phyloP scores from a whole-genome alignment of 2,329 filamentous ascomycete genomes.

The Moelleriella libera region DNA sequence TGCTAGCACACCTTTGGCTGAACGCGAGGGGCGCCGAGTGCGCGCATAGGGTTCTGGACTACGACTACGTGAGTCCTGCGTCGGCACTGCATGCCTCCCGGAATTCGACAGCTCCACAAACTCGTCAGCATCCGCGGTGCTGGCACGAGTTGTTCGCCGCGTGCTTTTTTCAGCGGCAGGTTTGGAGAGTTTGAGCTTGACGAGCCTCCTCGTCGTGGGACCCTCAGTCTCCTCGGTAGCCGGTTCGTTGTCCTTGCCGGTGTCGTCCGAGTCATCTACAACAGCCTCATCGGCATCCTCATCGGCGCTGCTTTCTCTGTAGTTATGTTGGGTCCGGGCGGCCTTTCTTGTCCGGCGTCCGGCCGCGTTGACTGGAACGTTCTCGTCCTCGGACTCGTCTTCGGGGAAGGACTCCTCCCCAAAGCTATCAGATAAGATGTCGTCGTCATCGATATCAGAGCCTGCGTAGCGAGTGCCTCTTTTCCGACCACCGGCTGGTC shows the following conservation, averaged over 20 bases:
- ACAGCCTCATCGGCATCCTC: slow-evolving; percentile 19
- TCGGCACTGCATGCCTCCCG: slow-evolving; percentile 38
- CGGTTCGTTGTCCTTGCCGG: slow-evolving; percentile 3
- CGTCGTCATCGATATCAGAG: slow-evolving; percentile 49
- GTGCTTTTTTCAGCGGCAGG: slow-evolving; percentile 14
- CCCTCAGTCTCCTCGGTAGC: slow-evolving; percentile 12
- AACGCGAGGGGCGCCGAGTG: slow-evolving; percentile 30
- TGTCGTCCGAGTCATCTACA: slow-evolving; percentile 12
- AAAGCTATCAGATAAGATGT: slow-evolving; percentile 37
- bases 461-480: slow-evolving; percentile 34
- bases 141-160: slow-evolving; percentile 36
- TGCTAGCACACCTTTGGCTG: slow-evolving; percentile 34
- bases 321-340: slow-evolving; percentile 29
- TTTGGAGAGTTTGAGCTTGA: slow-evolving; percentile 29
- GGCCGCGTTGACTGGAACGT: slow-evolving; percentile 28
- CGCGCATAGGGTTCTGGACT: slow-evolving; percentile 38
- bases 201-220: slow-evolving; percentile 21
- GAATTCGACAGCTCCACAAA: slow-evolving; percentile 46
- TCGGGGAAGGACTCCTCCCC: slow-evolving; percentile 36
- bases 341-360: slow-evolving; percentile 34
- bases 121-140: slow-evolving; percentile 38
- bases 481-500: slow-evolving; percentile 15
- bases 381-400: slow-evolving; percentile 22
- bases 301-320: slow-evolving; percentile 31
- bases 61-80: slow-evolving; percentile 36